Base-by-base conservation (phyloP, 2,329 filamentous ascomycete genomes). In the Colletotrichum plurivorum region DNA sequence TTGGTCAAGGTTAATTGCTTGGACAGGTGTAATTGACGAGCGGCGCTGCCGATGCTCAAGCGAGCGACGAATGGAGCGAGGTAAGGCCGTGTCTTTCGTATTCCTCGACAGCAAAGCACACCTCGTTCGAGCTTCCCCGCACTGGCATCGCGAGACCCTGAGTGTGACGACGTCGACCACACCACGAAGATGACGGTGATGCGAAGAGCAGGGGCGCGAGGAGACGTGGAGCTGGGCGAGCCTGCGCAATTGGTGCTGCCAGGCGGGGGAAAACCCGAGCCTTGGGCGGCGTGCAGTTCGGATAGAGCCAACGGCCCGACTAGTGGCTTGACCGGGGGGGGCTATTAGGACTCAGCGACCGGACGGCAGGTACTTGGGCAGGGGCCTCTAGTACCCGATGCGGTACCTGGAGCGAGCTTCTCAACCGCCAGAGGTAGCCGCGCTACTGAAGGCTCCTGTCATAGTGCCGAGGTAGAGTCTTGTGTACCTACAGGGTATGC, bases 321-420 rank as follows among this genome's bases (percentile, higher is more conserved):
- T 69, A 51, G 62, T 69, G 66, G 62, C 66, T 69, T 66, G 66
- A 69, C 36, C 55, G 66, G 66, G 56, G 62, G 55, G 56, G 62
- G 55, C 31, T 36, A 4, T 36, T 9, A 25, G 22, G 22, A 25
- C 22, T 25, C 22, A 36, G 31, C 31, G 31, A 36, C 31, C 31
- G 31, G 31, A 2, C 31, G 31, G 31, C 10, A 36, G 31, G 31
- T 36, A 36, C 31, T 10, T 36, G 10, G 31, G 31, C 31, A 36
- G 31, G 31, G 31, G 31, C 31, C 31, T 36, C 31, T 9, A 36
- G 31, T 36, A 36, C 31, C 10, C 8, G 8, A 8, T 10, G 8
- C 31, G 31, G 31, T 10, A 36, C 31, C 31, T 36, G 31, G 31
- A 36, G 31, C 31, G 10, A 36, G 9, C 8, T 36, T 10, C 31